Evolutionary conservation across 164 flowering plant species (phyloP).

Genomic region (Umbellularia californica): DNA sequence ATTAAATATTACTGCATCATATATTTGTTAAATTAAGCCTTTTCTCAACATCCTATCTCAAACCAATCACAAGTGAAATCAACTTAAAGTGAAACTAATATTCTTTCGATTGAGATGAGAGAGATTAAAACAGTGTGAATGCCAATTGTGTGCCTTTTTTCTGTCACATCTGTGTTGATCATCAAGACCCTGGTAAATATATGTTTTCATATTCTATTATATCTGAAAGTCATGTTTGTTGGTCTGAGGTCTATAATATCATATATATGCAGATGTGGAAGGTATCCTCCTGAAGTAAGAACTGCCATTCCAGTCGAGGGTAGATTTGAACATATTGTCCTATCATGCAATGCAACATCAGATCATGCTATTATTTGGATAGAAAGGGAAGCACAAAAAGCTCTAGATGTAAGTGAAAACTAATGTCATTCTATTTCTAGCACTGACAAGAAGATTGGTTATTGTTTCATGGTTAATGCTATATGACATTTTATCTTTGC

Average conservation of each 20-base stretch:
- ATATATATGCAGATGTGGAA: conserved; percentile 67
- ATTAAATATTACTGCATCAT: too few species aligned
- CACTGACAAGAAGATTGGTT: not conserved
- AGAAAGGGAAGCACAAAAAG: conserved; percentile 76
- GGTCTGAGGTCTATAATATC: conserved; percentile 3
- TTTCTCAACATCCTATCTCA: too few species aligned
- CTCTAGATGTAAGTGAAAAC: conserved; percentile 58
- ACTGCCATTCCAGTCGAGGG: conserved; percentile 97
- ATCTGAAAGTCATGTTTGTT: not conserved
- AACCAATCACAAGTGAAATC: too few species aligned
- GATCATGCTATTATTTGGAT: conserved; percentile 95
- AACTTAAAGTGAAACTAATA: too few species aligned
- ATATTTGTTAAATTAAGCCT: too few species aligned
- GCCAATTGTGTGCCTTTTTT: too few species aligned
- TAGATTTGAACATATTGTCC: conserved; percentile 90
- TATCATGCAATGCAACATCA: conserved; percentile 85
- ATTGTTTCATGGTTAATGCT: not conserved
- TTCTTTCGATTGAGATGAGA: too few species aligned
- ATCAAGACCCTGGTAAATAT: not conserved
- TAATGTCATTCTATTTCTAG: conserved; percentile 1
- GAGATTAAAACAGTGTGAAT: too few species aligned
- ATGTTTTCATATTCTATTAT: not conserved
- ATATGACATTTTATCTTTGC: not conserved
- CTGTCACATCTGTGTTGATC: not conserved
- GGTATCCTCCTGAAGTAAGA: conserved; percentile 96